Evolutionary conservation across 768 basidiomycete species (phyloP), one percentile per base, ranked within the genome.

Genomic region (Lentinus tigrinus): DNA sequence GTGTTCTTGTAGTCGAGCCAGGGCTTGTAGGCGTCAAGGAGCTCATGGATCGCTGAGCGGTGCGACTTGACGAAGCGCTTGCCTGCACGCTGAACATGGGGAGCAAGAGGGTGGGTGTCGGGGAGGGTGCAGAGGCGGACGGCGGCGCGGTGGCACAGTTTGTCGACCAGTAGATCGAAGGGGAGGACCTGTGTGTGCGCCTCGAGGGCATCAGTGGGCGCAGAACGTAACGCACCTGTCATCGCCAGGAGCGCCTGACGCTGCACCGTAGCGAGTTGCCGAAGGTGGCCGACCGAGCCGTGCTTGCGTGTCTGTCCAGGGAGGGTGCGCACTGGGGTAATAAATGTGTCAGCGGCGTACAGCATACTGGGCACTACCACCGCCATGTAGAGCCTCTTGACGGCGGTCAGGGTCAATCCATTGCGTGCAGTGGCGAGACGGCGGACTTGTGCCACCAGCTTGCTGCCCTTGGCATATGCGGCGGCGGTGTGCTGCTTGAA

Each of bases 291-390:
- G 0, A 53, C 50, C 4, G 55, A 56, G 8, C 60, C 54, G 17
- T 53, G 46, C 3, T 9, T 1, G 2, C 54, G 44, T 9, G 36
- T 36, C 17, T 52, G 48, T 4, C 52, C 60, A 7, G 31, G 4
- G 10, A 61, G 37, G 6, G 1, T 16, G 17, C 48, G 27, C 16
- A 54, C n/a, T 16, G 56, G 61, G 3, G 52, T 51, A 2, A 57
- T 19, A 27, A 51, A 62, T 1, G 52, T 47, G 37, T 57, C 56
- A 19, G 56, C 61, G 9, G 61, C 70, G 49, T 75, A 76, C 19
- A 72, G 61, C 61, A 75, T 72, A 21, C 65, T 67, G 0, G 73
- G 72, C 1, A 72, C 49, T 0, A 63, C 66, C 0, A 68, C 60
- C 1, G 67, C 40, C 1, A 67, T 39, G 52, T 73, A 77, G 23